phyloP scores from a whole-genome alignment of 2,329 filamentous ascomycete species.

The Chaetomium olivaceum region DNA sequence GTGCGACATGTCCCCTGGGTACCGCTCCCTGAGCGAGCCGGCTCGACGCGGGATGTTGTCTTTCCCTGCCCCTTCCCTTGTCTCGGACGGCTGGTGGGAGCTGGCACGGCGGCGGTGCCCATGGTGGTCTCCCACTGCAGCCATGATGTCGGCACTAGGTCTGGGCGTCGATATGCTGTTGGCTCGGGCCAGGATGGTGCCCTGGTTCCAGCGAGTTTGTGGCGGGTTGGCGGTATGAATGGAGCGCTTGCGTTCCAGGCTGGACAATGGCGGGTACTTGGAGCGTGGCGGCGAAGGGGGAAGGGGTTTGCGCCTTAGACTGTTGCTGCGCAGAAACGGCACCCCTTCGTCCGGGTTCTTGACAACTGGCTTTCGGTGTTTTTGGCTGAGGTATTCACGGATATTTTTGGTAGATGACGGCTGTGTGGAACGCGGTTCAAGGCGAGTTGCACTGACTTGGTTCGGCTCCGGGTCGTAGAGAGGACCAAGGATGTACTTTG shows the following conservation, averaged over 20 bases:
- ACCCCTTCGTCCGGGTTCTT: constrained; percentile 25
- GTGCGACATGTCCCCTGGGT: constrained; percentile 63
- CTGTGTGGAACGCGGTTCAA: constrained; percentile 42
- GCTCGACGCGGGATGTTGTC: constrained; percentile 30
- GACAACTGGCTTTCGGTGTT: constrained; percentile 4
- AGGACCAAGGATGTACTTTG: constrained; percentile 68
- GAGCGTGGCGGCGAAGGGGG: constrained; percentile 23
- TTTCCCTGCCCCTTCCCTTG: constrained; percentile 14
- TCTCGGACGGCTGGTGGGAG: constrained; percentile 64
- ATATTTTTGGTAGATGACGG: constrained; percentile 51
- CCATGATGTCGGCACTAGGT: constrained; percentile 25
- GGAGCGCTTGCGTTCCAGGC: constrained; percentile 28
- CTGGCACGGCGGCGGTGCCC: constrained; percentile 37
- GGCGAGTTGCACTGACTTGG: constrained; percentile 53
- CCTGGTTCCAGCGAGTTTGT: constrained; percentile 35
- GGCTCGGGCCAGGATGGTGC: constrained; percentile 32
- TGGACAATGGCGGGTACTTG: constrained; percentile 21
- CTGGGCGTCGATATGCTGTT: constrained; percentile 30
- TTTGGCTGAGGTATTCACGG: neutral
- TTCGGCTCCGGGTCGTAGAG: constrained; percentile 67
- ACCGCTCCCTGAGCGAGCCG: constrained; percentile 58
- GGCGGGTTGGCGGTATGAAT: constrained; percentile 31
- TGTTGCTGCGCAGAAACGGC: constrained; percentile 28
- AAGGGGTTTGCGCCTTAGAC: constrained; percentile 20
- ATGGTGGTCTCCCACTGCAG: constrained; percentile 34